These are phyloP conservation scores for Isabelozyma rhagii DNA, from an alignment of 805 yeast species.

Conservation along the genomic window DNA sequence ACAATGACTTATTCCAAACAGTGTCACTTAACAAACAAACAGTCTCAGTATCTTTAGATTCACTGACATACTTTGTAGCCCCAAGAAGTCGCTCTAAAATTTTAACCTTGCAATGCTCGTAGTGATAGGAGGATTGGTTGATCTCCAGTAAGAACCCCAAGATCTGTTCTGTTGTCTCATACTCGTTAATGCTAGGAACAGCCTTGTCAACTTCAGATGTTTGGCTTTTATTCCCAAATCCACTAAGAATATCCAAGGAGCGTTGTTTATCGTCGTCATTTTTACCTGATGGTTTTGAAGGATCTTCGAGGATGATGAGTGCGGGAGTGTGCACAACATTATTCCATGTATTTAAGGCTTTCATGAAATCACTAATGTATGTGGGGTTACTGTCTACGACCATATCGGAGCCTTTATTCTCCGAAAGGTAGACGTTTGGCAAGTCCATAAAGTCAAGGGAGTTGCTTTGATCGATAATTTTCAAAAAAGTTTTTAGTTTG, in stretches of 20 bases:
- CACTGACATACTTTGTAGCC: neutral
- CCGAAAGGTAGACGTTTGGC: conserved; percentile 10
- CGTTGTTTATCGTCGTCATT: conserved; percentile 28
- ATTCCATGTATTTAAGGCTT: conserved; percentile 27
- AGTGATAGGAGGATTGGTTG: conserved; percentile 7
- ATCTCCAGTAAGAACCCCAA: conserved; percentile 9
- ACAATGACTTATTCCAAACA: conserved; percentile 36
- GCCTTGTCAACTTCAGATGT: conserved; percentile 5
- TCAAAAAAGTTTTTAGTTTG: conserved; percentile 14
- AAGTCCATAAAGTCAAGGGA: conserved; percentile 5
- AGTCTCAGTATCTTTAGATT: neutral
- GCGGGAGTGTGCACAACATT: conserved; percentile 9
- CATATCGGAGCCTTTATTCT: neutral
- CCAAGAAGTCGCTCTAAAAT: conserved; percentile 25
- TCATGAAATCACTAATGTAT: conserved; percentile 18
- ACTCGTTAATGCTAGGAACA: conserved; percentile 5
- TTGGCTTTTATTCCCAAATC: conserved; percentile 19
- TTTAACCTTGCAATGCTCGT: conserved; percentile 17
- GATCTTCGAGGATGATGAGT: conserved; percentile 11
- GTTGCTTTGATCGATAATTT: neutral
- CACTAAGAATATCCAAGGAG: conserved; percentile 34
- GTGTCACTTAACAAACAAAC: conserved; percentile 33
- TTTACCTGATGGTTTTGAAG: conserved; percentile 2
- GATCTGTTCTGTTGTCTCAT: conserved; percentile 12
- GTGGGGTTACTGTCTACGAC: conserved; percentile 1